phyloP scores from a whole-genome alignment of 2,329 filamentous ascomycete genomes.

The Piedraia hortae region DNA sequence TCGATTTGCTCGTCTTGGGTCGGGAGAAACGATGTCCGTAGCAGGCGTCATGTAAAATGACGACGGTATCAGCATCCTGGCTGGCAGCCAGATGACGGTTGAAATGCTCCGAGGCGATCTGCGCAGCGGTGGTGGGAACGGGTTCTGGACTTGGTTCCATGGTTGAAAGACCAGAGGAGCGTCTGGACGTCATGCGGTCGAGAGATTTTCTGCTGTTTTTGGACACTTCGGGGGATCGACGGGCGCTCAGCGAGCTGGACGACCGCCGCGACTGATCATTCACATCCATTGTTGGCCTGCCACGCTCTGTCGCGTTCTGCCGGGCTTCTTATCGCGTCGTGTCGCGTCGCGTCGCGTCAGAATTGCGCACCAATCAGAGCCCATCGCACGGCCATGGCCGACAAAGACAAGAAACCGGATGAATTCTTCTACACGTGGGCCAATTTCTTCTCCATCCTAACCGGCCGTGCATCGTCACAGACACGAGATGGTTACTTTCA shows the following conservation, averaged over 20 bases:
- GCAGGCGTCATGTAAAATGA: constrained; percentile 76
- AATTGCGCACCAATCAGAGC: constrained; percentile 1
- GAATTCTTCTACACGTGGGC: constrained; percentile 33
- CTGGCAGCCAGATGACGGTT: constrained; percentile 38
- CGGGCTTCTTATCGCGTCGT: not conserved
- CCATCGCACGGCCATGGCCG: constrained; percentile 1
- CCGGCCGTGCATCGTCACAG: constrained; percentile 40
- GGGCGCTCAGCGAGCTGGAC: not conserved
- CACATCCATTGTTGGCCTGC: too few species aligned
- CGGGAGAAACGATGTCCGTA: constrained; percentile 83
- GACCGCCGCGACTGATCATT: too few species aligned
- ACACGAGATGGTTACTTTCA: constrained; percentile 52
- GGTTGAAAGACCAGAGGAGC: too few species aligned
- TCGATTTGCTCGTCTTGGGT: constrained; percentile 43
- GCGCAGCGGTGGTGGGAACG: constrained; percentile 8
- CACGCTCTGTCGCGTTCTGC: too few species aligned
- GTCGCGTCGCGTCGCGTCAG: constrained; percentile 1
- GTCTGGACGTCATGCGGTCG: not conserved
- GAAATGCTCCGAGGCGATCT: constrained; percentile 28
- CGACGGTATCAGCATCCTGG: constrained; percentile 37
- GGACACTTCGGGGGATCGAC: not conserved
- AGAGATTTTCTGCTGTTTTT: too few species aligned
- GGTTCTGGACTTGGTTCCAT: constrained; percentile 12
- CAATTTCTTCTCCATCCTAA: constrained; percentile 64
- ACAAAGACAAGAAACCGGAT: constrained; percentile 1